Percentiles rank a stretch among this genome's conserved stretches.
phyloP scores from a whole-genome alignment of 345 rosid genomes.

The Stellera chamaejasme region DNA sequence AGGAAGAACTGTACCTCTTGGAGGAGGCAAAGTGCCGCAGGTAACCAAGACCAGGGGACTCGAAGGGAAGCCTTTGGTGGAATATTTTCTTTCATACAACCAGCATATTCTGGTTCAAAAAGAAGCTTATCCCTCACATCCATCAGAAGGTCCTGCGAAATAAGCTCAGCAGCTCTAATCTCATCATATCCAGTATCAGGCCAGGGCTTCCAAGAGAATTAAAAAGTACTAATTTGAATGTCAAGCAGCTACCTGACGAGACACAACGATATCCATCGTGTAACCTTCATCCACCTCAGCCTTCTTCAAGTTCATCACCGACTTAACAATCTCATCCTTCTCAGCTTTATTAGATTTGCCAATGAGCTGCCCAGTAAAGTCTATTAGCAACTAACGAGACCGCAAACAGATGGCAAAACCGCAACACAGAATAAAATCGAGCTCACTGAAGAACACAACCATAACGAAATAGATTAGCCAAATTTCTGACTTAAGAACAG shows the following conservation, averaged over 20 bases:
- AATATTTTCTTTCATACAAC: conserved; percentile 59
- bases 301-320: conserved; percentile 64
- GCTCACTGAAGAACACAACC: background rate
- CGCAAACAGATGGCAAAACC: background rate
- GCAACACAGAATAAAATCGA: too few species aligned
- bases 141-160: conserved; percentile 72
- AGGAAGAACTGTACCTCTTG: conserved; percentile 58
- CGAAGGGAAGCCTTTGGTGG: conserved; percentile 68
- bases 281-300: conserved; percentile 85
- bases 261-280: conserved; percentile 55
- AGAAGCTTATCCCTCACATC: conserved; percentile 93
- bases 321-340: conserved; percentile 89
- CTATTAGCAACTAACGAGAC: conserved; percentile 5
- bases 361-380: conserved; percentile 43
- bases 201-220: too few species aligned
- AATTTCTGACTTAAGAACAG: background rate
- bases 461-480: background rate
- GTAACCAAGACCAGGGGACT: conserved; percentile 84
- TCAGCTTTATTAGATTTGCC: conserved; percentile 73
- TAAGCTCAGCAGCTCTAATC: background rate
- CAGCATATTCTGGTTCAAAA: conserved; percentile 94
- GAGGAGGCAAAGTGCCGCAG: conserved; percentile 90
- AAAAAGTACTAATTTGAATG: too few species aligned
- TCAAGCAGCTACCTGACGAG: conserved; percentile 59
- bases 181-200: too few species aligned